Conservation (phyloP, 768 basidiomycete genomes). For the Xerocomellus dryophilus region DNA sequence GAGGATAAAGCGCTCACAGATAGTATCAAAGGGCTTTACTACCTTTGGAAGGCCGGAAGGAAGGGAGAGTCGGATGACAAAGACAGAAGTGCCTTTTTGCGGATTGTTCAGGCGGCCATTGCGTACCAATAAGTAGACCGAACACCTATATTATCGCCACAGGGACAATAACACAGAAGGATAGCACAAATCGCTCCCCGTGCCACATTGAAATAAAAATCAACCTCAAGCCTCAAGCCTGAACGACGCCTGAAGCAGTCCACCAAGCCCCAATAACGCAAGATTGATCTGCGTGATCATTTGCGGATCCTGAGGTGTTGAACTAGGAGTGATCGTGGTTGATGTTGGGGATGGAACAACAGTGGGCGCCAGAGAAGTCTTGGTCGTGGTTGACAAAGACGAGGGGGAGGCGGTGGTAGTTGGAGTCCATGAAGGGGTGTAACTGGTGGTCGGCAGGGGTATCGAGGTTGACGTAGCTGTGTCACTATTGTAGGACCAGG, state of each 20-base stretch:
- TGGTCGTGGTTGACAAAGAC: constrained; percentile 4
- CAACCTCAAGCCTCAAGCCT: constrained; percentile 1
- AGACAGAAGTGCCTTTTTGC: constrained; percentile 32
- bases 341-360: constrained; percentile 9
- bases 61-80: constrained; percentile 18
- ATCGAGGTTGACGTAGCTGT: constrained; percentile 22
- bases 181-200: neutral
- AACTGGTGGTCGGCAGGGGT: constrained; percentile 19
- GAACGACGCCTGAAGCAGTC: constrained; percentile 17
- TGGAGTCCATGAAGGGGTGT: constrained; percentile 19
- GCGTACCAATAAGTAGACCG: constrained; percentile 10
- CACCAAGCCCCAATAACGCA: constrained; percentile 25
- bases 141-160: neutral
- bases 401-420: constrained; percentile 16
- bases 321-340: constrained; percentile 11
- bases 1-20: constrained; percentile 46
- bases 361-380: constrained; percentile 9
- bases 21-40: constrained; percentile 54
- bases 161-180: neutral
- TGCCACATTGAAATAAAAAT: neutral
- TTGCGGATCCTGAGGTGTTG: constrained; percentile 20
- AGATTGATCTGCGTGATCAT: constrained; percentile 23
- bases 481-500: constrained; percentile 39
- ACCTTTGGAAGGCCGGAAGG: constrained; percentile 52
- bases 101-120: constrained; percentile 34